These are phyloP conservation scores for Verticillium tricorpus DNA, from an alignment of 2,329 filamentous ascomycete genomes.

Conservation along the genomic window DNA sequence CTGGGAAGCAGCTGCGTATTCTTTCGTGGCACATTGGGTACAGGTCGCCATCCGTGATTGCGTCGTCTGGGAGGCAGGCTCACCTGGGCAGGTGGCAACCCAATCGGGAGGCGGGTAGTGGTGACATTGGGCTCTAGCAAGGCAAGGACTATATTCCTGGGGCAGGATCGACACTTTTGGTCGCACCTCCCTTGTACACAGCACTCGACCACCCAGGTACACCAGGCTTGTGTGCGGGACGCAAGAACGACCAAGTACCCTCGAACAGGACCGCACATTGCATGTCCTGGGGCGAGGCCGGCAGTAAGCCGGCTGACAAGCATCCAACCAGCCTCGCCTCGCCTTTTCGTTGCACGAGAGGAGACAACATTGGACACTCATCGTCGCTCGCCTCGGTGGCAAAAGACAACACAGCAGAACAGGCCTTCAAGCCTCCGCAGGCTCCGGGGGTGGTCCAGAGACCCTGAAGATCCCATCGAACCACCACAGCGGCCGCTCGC, in stretches of 20 bases:
- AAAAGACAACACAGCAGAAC: neutral
- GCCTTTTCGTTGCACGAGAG: no score
- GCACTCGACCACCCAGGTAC: neutral
- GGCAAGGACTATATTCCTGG: neutral
- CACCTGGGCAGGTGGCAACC: neutral
- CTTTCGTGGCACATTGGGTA: neutral
- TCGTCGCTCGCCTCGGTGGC: neutral
- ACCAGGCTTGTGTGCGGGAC: no score
- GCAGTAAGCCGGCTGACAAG: no score
- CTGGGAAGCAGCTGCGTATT: neutral
- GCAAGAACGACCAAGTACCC: no score
- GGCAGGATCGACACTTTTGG: neutral
- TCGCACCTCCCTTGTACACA: neutral
- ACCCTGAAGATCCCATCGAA: slow-evolving; percentile 4
- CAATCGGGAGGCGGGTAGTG: neutral
- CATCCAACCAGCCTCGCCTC: neutral
- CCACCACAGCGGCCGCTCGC: neutral
- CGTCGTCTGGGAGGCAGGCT: neutral
- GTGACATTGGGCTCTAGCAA: neutral
- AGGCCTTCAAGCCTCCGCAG: neutral
- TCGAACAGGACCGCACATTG: no score
- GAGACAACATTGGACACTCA: no score
- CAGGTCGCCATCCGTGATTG: neutral
- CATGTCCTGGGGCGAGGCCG: no score
- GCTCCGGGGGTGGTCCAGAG: neutral